phyloP scores from a whole-genome alignment of 805 yeast genomes.

The Saccharomycodes ludwigii region DNA sequence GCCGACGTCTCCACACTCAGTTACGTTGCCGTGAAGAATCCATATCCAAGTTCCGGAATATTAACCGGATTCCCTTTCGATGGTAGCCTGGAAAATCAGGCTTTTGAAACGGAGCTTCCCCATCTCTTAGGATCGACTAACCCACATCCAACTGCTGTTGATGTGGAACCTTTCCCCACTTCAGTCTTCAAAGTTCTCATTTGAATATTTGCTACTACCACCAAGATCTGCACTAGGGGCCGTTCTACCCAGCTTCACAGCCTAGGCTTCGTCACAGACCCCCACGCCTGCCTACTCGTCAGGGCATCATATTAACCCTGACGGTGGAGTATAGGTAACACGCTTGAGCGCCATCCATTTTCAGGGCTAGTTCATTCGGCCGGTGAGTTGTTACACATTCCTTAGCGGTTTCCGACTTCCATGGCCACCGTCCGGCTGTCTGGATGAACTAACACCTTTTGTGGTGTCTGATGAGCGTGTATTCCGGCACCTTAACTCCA shows the following conservation, averaged over 20 bases:
- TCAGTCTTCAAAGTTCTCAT: constrained; percentile 31
- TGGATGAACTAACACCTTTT: constrained; percentile 32
- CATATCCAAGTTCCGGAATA: constrained; percentile 32
- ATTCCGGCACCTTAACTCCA: constrained; percentile 30
- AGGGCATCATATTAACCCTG: constrained; percentile 26
- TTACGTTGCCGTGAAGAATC: constrained; percentile 31
- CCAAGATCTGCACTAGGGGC: constrained; percentile 33
- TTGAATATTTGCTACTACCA: constrained; percentile 31
- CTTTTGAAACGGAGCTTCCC: constrained; percentile 29
- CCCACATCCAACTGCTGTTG: constrained; percentile 32
- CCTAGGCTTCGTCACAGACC: constrained; percentile 30
- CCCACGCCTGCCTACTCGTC: constrained; percentile 33
- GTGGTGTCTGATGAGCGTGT: constrained; percentile 34
- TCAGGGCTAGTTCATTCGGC: constrained; percentile 35
- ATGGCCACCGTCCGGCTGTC: constrained; percentile 44
- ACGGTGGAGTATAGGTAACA: constrained; percentile 30
- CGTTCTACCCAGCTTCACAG: constrained; percentile 29
- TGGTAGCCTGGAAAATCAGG: constrained; percentile 25
- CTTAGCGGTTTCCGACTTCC: constrained; percentile 44
- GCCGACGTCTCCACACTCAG: constrained; percentile 31
- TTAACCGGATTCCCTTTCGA: constrained; percentile 34
- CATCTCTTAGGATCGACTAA: constrained; percentile 31
- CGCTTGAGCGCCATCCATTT: constrained; percentile 31
- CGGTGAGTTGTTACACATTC: constrained; percentile 42
- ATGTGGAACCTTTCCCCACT: constrained; percentile 32